Evolutionary conservation across 2,329 filamentous ascomycete genomes (phyloP), one percentile per base, ranked within the genome.

Genomic region (Diaporthe citrichinensis): DNA sequence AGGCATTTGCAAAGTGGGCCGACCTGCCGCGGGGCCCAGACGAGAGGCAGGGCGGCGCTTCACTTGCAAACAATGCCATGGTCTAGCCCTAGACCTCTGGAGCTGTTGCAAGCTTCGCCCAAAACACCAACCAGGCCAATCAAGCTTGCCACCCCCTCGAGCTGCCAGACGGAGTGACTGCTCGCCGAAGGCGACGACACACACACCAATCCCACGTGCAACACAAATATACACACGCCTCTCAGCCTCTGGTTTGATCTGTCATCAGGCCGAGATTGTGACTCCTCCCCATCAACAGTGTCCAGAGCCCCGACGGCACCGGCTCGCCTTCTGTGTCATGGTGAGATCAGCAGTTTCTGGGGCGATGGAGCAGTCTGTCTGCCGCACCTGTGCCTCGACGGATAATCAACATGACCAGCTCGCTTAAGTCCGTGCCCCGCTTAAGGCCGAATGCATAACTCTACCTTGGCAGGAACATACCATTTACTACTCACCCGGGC

Each of bases 1-100:
- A 55, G 62, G 46, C 65, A 53, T 74, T 69, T 76, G 74, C 74
- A 68, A 68, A 76, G 74, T 71, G 74, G 74, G 71, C 55, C 71
- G 74, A 28, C 71, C 25, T 51, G 67, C 53, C 12, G 57, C 57
- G 57, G 72, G 74, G 8, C 72, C 57, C 28, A 17, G 14, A 34
- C 14, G 51, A 14, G 49, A 31, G 55, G 74, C 51, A 71, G 41
- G 23, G 4, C 39, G 74, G 55, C 72, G 46, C 17, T 73, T 73
- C 71, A 69, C 25, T 71, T 74, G 74, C 74, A 76, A 74, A 59
- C 62, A 34, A 20, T 31, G 51, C 53, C 67, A 68, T 72, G 73
- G 65, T 59, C 73, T 76, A 73, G 74, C 74, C 74, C 74, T 76
- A 76, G 73, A 31, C 44, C 44, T 28, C 17, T 23, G 28, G 61